These are phyloP conservation scores for Fonsecaea monophora DNA, from an alignment of 2,329 filamentous ascomycete species.

Conservation along the genomic window DNA sequence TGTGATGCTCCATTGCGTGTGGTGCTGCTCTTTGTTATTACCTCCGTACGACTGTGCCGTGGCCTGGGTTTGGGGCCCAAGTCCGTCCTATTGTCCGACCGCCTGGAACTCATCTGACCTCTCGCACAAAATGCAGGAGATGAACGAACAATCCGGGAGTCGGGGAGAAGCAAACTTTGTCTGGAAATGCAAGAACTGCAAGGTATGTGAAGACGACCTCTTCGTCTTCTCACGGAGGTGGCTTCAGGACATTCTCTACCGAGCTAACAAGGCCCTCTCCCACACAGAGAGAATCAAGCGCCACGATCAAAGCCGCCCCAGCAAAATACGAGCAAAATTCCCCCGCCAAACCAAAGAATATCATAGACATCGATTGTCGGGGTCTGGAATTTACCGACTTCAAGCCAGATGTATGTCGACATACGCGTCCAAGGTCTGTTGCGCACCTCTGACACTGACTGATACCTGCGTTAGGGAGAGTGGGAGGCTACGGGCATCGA, in stretches of 20 bases:
- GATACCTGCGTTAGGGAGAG: slow-evolving; percentile 68
- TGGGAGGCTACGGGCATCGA: slow-evolving; percentile 86
- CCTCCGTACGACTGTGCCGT: neutral
- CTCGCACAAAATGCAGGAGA: slow-evolving; percentile 65
- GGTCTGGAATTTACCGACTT: slow-evolving; percentile 93
- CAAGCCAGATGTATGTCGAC: slow-evolving; percentile 74
- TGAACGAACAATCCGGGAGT: slow-evolving; percentile 88
- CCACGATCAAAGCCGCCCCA: slow-evolving; percentile 78
- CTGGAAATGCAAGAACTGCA: slow-evolving; percentile 99
- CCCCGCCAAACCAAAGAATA: slow-evolving; percentile 75
- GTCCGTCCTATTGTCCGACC: neutral
- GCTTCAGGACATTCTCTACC: neutral
- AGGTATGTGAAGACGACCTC: slow-evolving; percentile 60
- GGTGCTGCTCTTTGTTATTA: neutral
- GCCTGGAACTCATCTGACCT: slow-evolving; percentile 9
- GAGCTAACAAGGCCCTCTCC: neutral
- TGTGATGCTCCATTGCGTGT: neutral
- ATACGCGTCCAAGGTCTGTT: slow-evolving; percentile 3
- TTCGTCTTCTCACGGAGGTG: neutral
- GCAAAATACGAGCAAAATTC: slow-evolving; percentile 73
- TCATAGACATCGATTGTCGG: slow-evolving; percentile 91
- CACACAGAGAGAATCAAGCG: slow-evolving; percentile 78
- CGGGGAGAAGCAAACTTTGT: slow-evolving; percentile 98
- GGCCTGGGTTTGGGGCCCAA: neutral
- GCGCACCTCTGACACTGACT: slow-evolving; percentile 21